Evolutionary conservation across 1,284 basidiomycete genomes (phyloP).

Genomic region (Ustilago loliicola): DNA sequence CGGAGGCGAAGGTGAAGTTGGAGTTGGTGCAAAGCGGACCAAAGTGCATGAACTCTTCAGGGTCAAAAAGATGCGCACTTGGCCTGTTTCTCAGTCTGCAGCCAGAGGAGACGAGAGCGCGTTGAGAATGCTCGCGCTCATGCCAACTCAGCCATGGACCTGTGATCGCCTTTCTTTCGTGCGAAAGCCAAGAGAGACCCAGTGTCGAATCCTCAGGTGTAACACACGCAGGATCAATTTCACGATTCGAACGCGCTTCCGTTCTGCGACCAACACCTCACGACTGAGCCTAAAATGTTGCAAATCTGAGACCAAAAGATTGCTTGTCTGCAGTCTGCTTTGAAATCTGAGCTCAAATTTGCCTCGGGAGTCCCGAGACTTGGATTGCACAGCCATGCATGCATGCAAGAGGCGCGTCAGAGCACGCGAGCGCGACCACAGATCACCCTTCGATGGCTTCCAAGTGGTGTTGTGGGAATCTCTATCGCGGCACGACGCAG

Average conservation of each 20-base stretch:
- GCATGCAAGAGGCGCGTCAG: not conserved
- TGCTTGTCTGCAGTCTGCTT: not conserved
- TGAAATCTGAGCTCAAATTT: constrained; percentile 1
- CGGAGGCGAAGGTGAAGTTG: not conserved
- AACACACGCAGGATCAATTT: too few relatives aligned
- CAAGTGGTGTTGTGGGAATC: not conserved
- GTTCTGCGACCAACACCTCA: not conserved
- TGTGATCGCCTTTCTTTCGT: not conserved
- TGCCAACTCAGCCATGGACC: not conserved
- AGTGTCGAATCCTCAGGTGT: too few relatives aligned
- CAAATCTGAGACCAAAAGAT: not conserved
- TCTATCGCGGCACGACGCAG: not conserved
- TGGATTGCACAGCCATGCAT: constrained; percentile 13
- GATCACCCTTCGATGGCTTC: not conserved
- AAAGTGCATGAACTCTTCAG: not conserved
- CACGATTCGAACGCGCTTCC: not conserved
- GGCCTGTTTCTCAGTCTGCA: not conserved
- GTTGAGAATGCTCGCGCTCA: not conserved
- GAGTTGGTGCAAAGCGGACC: not conserved
- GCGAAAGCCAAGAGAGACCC: not conserved
- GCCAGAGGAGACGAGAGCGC: not conserved
- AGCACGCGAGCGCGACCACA: constrained; percentile 4
- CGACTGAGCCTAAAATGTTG: not conserved
- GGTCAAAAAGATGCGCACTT: constrained; percentile 3
- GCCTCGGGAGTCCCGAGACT: constrained; percentile 8